phyloP scores from a whole-genome alignment of 495 filamentous ascomycete species.

The Xylaria curta region DNA sequence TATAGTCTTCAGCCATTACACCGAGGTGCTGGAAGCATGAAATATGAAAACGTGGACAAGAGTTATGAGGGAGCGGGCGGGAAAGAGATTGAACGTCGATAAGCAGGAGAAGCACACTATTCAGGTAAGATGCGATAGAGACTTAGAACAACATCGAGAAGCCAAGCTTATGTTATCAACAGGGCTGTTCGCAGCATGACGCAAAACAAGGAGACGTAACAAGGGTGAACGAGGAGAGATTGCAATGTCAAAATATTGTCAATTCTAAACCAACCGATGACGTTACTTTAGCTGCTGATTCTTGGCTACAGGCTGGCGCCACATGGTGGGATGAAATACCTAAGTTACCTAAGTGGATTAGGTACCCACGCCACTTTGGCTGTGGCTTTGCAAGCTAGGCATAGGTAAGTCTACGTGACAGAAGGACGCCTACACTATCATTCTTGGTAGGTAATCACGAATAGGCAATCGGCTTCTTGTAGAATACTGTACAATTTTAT shows the following conservation, averaged over 20 bases:
- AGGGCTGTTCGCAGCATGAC: background rate
- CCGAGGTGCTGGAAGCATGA: slow-evolving; percentile 10
- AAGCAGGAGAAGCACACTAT: background rate
- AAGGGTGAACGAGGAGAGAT: too few species aligned
- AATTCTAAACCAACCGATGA: slow-evolving; percentile 15
- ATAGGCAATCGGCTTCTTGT: background rate
- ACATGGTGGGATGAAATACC: background rate
- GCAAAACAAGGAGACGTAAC: too few species aligned
- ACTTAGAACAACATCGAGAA: background rate
- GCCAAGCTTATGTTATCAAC: background rate
- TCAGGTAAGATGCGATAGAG: background rate
- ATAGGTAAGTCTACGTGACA: background rate
- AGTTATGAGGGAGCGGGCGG: background rate
- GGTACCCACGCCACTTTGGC: background rate
- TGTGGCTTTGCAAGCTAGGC: background rate
- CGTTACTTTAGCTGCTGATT: slow-evolving; percentile 3
- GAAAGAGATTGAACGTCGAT: background rate
- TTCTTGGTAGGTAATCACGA: background rate
- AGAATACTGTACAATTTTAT: background rate
- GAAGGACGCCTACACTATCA: background rate
- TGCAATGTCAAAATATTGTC: too few species aligned
- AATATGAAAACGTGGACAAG: background rate
- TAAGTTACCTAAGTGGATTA: too few species aligned
- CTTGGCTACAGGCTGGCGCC: background rate
- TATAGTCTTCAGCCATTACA: slow-evolving; percentile 21